Conservation (phyloP, 129 eudicot genomes). For the Flaveria trinervia region DNA sequence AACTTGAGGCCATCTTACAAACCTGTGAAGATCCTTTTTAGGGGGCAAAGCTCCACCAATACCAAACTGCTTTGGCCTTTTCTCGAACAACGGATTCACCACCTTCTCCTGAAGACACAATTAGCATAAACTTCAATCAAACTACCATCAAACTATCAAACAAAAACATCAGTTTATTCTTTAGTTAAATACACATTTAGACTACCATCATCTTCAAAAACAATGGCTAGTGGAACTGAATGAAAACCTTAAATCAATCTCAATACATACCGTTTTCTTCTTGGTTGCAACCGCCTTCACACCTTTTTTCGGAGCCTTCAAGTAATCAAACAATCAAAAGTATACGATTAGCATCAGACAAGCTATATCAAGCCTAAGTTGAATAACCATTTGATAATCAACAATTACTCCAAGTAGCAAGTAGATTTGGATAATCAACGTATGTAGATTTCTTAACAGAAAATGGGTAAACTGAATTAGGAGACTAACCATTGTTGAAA, state of each 20-base stretch:
- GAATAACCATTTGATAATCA: neutral
- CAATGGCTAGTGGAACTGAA: neutral
- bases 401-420: neutral
- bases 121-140: neutral
- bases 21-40: conserved; percentile 24
- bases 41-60: conserved; percentile 4
- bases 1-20: conserved; percentile 51
- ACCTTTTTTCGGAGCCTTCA: conserved; percentile 34
- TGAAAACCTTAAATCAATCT: neutral
- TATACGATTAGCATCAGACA: neutral
- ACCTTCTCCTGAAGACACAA: conserved; percentile 38
- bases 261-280: conserved; percentile 30
- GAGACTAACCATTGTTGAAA: neutral
- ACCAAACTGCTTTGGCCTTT: conserved; percentile 15
- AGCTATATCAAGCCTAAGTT: neutral
- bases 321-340: conserved; percentile 1
- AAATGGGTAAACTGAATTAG: neutral
- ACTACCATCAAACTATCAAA: neutral
- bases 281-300: conserved; percentile 30
- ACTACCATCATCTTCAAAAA: neutral
- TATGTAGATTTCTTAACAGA: neutral
- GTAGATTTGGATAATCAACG: neutral
- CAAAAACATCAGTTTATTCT: neutral
- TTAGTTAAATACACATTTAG: neutral
- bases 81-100: conserved; percentile 48